Evolutionary conservation across 2,329 filamentous ascomycete species (phyloP).

Genomic region (Hansfordia pulvinata): DNA sequence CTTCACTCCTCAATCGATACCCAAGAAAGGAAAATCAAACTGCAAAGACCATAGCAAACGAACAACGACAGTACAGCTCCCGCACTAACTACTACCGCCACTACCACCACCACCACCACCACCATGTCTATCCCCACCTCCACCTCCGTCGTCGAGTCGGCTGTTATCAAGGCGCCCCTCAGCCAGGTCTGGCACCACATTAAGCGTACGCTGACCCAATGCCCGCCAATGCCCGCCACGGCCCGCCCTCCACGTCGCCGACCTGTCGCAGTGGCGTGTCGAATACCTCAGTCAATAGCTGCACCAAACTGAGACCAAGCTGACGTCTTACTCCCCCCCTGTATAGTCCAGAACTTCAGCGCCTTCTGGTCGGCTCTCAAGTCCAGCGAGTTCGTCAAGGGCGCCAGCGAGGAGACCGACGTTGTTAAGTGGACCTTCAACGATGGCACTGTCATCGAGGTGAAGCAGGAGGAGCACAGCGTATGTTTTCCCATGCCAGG

Average conservation of each 20-base stretch:
- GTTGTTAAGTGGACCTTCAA: conserved; percentile 59
- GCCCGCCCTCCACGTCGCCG: not conserved
- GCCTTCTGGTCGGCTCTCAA: conserved; percentile 53
- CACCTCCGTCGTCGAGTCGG: conserved; percentile 51
- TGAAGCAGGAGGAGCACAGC: conserved; percentile 66
- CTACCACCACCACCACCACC: conserved; percentile 4
- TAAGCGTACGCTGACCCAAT: conserved; percentile 44
- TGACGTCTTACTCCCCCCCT: too few species aligned
- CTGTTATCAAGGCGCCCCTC: conserved; percentile 55
- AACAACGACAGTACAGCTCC: too few species aligned
- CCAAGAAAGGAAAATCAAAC: too few species aligned
- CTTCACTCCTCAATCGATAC: too few species aligned
- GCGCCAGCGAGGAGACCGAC: conserved; percentile 48
- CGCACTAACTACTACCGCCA: too few species aligned
- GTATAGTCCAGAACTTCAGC: conserved; percentile 45
- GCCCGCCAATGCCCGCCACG: conserved; percentile 1
- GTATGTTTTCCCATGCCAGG: conserved; percentile 24
- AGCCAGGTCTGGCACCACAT: conserved; percentile 59
- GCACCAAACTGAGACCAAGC: too few species aligned
- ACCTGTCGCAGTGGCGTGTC: not conserved
- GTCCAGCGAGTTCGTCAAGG: conserved; percentile 50
- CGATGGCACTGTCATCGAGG: conserved; percentile 53
- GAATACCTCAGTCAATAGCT: too few species aligned
- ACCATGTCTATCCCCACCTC: conserved; percentile 47
- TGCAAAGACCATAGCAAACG: too few species aligned